phyloP scores from a whole-genome alignment of 306 rosid genomes.

The Vachellia collinsii region DNA sequence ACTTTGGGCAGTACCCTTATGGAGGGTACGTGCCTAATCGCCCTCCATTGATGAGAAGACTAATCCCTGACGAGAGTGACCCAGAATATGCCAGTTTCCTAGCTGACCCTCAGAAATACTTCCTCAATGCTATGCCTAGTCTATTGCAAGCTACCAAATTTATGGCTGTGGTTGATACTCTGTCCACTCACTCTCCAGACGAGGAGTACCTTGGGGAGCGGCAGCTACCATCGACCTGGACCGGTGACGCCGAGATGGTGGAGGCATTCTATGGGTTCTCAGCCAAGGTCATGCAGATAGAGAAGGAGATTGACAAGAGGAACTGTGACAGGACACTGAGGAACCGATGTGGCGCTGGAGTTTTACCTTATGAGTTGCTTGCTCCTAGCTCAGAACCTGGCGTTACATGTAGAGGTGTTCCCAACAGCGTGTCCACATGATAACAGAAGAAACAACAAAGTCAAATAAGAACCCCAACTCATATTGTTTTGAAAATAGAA shows the following conservation, averaged over 20 bases:
- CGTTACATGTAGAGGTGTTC: constrained; percentile 86
- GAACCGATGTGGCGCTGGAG: constrained; percentile 87
- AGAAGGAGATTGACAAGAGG: constrained; percentile 71
- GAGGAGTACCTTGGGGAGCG: constrained; percentile 92
- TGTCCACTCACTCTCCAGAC: constrained; percentile 86
- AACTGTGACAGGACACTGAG: constrained; percentile 54
- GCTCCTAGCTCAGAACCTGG: constrained; percentile 84
- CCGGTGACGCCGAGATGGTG: constrained; percentile 63
- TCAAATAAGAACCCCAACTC: neutral
- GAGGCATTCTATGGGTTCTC: constrained; percentile 74
- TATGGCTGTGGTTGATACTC: constrained; percentile 82
- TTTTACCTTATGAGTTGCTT: constrained; percentile 80
- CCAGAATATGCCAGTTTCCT: constrained; percentile 66
- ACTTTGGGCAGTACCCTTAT: constrained; percentile 93
- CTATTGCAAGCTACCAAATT: constrained; percentile 65
- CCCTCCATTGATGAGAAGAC: constrained; percentile 82
- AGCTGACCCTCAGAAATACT: constrained; percentile 86
- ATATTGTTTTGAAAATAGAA: neutral
- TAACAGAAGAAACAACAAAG: neutral
- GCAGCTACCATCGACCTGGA: constrained; percentile 71
- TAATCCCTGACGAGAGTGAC: constrained; percentile 77
- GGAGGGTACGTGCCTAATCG: constrained; percentile 95
- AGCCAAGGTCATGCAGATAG: constrained; percentile 58
- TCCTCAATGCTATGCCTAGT: constrained; percentile 50
- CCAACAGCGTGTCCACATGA: constrained; percentile 83